A percentile compares a stretch with the other conserved stretches of the same genome.
Evolutionary conservation across 1,139 yeast genomes (phyloP).

Genomic region (Geotrichum histeridarum): DNA sequence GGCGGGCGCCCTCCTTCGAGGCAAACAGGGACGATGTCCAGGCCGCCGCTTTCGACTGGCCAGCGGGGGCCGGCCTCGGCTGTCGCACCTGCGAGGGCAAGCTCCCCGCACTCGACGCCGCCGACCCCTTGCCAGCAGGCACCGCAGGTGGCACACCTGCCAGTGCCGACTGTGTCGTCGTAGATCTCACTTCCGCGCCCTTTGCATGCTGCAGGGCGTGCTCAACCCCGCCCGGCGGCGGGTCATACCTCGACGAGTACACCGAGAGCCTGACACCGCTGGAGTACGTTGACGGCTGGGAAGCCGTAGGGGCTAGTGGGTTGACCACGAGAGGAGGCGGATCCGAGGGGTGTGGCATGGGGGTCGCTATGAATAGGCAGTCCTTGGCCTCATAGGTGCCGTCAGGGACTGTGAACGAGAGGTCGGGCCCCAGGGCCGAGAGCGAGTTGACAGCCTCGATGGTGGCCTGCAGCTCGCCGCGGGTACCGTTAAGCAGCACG

Average conservation of each 20-base stretch:
- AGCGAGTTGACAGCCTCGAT: conserved; percentile 5
- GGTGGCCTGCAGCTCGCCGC: conserved; percentile 4
- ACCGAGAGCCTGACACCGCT: conserved; percentile 29
- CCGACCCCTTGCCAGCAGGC: too few relatives aligned
- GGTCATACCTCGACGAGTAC: conserved; percentile 13
- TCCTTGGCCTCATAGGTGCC: conserved; percentile 34
- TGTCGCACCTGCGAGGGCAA: too few relatives aligned
- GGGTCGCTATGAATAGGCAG: conserved; percentile 35
- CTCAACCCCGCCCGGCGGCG: conserved; percentile 16
- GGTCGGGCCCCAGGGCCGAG: conserved; percentile 3
- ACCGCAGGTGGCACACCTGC: too few relatives aligned
- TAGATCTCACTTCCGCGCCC: background rate
- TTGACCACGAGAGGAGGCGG: conserved; percentile 33
- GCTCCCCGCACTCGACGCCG: too few relatives aligned
- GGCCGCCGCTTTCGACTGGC: too few relatives aligned
- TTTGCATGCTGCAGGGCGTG: conserved; percentile 1
- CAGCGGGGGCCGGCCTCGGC: too few relatives aligned
- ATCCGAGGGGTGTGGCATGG: conserved; percentile 38
- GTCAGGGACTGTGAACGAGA: conserved; percentile 29
- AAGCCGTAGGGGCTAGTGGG: conserved; percentile 37
- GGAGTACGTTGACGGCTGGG: conserved; percentile 30
- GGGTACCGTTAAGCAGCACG: conserved; percentile 1
- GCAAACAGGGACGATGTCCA: too few relatives aligned
- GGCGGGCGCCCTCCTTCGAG: too few relatives aligned
- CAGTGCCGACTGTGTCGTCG: background rate